A percentile compares a stretch with the other conserved stretches of the same genome.
These are phyloP conservation scores for Hemisphaericaspora subhashii DNA, from an alignment of 1,139 yeast species.

Conservation along the genomic window DNA sequence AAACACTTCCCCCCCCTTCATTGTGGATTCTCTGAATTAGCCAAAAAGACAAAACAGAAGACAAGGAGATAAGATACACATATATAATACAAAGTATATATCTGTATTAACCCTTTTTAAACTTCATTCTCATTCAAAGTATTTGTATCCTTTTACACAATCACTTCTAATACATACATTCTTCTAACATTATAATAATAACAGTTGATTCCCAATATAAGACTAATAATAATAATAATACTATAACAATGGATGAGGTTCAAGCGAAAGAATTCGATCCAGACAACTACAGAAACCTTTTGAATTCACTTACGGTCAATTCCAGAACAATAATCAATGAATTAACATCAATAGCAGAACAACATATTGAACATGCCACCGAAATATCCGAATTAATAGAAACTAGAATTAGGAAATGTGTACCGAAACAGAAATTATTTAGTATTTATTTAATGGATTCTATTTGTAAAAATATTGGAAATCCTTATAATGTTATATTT, in stretches of 20 bases:
- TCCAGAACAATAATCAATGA: constrained; percentile 42
- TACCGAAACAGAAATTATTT: constrained; percentile 41
- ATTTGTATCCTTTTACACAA: constrained; percentile 2
- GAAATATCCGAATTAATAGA: constrained; percentile 35
- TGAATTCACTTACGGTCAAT: constrained; percentile 37
- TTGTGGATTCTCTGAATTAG: neutral
- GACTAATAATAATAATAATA: neutral
- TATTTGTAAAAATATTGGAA: constrained; percentile 44
- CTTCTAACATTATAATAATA: neutral
- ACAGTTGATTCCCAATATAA: neutral
- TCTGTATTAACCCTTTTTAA: neutral
- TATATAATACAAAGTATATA: constrained; percentile 1
- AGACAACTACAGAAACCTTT: constrained; percentile 31
- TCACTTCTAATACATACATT: neutral
- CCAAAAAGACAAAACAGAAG: neutral
- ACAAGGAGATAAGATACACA: neutral
- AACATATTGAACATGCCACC: constrained; percentile 29
- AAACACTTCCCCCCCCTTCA: too few species aligned
- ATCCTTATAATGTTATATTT: constrained; percentile 43
- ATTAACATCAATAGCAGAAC: constrained; percentile 40
- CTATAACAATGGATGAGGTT: neutral
- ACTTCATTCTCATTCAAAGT: constrained; percentile 1
- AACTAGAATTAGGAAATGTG: constrained; percentile 32
- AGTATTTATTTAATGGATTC: constrained; percentile 44
- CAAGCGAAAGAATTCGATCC: constrained; percentile 21